phyloP scores from a whole-genome alignment of 73 alveolate species.

The Paramecium sonneborni region DNA sequence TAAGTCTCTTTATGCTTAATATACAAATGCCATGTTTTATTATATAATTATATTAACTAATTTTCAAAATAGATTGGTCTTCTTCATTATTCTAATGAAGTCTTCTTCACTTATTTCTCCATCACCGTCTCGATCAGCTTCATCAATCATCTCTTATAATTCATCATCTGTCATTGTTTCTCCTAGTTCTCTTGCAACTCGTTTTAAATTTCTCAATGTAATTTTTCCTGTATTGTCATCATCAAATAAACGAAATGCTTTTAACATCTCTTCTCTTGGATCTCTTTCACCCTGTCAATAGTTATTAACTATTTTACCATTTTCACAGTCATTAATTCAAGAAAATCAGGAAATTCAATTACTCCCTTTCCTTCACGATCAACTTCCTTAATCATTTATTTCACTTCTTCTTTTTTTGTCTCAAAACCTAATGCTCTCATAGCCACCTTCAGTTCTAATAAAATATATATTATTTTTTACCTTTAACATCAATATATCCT shows the following conservation, averaged over 20 bases:
- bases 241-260: slow-evolving; percentile 89
- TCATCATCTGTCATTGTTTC: slow-evolving; percentile 92
- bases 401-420: slow-evolving; percentile 97
- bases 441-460: slow-evolving; percentile 94
- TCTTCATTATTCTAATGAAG: slow-evolving; percentile 26
- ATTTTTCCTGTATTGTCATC: slow-evolving; percentile 92
- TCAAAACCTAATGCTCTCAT: slow-evolving; percentile 99
- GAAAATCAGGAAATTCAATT: slow-evolving; percentile 88
- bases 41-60: neutral
- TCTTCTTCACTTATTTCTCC: slow-evolving; percentile 78
- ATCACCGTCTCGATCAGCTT: slow-evolving; percentile 96
- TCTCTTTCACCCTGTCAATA: slow-evolving; percentile 80
- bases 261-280: slow-evolving; percentile 88
- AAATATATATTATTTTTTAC: slow-evolving; percentile 43
- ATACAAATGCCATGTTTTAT: slow-evolving; percentile 51
- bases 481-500: slow-evolving; percentile 94
- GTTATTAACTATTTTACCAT: slow-evolving; percentile 58
- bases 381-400: slow-evolving; percentile 85
- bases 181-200: slow-evolving; percentile 91
- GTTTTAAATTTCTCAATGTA: slow-evolving; percentile 86
- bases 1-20: slow-evolving; percentile 7
- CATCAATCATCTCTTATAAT: slow-evolving; percentile 87
- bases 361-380: slow-evolving; percentile 89
- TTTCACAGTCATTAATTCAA: slow-evolving; percentile 84
- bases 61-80: slow-evolving; percentile 9